A percentile compares a stretch with the other conserved stretches of the same genome.
These are phyloP conservation scores for Paratinospora sagittata DNA, from an alignment of 164 flowering plant species.

Conservation along the genomic window DNA sequence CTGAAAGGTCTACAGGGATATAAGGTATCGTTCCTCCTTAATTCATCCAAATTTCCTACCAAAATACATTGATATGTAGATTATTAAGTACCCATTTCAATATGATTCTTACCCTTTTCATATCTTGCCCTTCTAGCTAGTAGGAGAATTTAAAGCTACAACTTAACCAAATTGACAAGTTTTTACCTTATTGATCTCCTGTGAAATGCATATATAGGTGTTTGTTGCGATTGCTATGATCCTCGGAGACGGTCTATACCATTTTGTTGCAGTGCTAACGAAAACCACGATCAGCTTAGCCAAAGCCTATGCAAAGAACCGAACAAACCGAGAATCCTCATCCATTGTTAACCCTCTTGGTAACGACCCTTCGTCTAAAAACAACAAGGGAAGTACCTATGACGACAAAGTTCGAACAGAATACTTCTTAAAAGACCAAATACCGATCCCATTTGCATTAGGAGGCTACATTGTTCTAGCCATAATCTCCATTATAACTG, in stretches of 20 bases:
- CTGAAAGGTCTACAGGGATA: constrained; percentile 53
- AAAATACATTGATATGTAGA: too few relatives aligned
- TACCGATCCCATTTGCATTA: constrained; percentile 20
- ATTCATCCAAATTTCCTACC: too few relatives aligned
- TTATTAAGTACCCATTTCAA: too few relatives aligned
- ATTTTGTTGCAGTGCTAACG: constrained; percentile 16
- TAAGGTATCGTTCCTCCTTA: constrained; percentile 25
- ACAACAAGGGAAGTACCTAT: constrained; percentile 4
- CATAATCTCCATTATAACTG: constrained; percentile 11
- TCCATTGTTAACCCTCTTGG: constrained; percentile 4
- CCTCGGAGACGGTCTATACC: constrained; percentile 33
- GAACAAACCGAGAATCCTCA: constrained; percentile 3
- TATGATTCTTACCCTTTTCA: too few relatives aligned
- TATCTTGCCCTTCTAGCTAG: too few relatives aligned
- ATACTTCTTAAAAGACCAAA: constrained; percentile 28
- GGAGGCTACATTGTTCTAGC: constrained; percentile 23
- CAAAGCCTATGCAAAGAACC: background rate
- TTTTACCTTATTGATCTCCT: too few relatives aligned
- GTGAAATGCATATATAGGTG: constrained; percentile 13
- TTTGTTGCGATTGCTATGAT: constrained; percentile 30
- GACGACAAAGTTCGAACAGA: constrained; percentile 28
- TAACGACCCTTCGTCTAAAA: background rate
- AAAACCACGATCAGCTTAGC: constrained; percentile 4
- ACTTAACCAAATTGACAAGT: too few relatives aligned
- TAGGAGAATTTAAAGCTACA: too few relatives aligned